phyloP scores from a whole-genome alignment of 768 basidiomycete genomes.

The Lactarius vividus region DNA sequence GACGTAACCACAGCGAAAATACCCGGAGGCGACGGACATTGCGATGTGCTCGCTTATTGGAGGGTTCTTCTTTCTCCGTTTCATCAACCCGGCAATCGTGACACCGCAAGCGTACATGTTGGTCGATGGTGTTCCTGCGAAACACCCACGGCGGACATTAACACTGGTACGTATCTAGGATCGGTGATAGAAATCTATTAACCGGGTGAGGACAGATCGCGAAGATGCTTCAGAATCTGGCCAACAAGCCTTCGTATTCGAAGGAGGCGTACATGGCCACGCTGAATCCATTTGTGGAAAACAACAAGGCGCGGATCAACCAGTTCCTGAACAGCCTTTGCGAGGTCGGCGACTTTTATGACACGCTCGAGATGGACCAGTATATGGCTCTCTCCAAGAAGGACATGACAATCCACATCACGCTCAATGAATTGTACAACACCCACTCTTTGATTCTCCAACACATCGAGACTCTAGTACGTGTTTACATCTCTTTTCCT shows the following conservation, averaged over 20 bases:
- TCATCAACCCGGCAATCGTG: conserved; percentile 99
- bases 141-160: conserved; percentile 93
- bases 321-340: conserved; percentile 95
- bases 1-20: conserved; percentile 71
- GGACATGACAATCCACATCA: conserved; percentile 97
- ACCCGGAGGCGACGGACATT: conserved; percentile 97
- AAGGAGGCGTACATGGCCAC: conserved; percentile 99
- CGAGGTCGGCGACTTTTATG: conserved; percentile 99
- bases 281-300: conserved; percentile 97
- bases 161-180: conserved; percentile 58
- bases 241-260: conserved; percentile 96
- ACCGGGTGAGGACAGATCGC: conserved; percentile 64
- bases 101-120: conserved; percentile 99
- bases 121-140: conserved; percentile 95
- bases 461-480: conserved; percentile 90
- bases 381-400: conserved; percentile 99
- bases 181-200: background rate
- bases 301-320: conserved; percentile 97
- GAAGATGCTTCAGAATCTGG: conserved; percentile 99
- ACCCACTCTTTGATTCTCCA: conserved; percentile 94
- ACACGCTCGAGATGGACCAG: conserved; percentile 99
- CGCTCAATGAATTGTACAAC: conserved; percentile 98
- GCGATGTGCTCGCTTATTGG: conserved; percentile 98
- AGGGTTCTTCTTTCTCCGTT: conserved; percentile 99
- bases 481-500: conserved; percentile 32